phyloP scores from a whole-genome alignment of 192 early-diverging fungal species.

The Rhizophagus prolifer region DNA sequence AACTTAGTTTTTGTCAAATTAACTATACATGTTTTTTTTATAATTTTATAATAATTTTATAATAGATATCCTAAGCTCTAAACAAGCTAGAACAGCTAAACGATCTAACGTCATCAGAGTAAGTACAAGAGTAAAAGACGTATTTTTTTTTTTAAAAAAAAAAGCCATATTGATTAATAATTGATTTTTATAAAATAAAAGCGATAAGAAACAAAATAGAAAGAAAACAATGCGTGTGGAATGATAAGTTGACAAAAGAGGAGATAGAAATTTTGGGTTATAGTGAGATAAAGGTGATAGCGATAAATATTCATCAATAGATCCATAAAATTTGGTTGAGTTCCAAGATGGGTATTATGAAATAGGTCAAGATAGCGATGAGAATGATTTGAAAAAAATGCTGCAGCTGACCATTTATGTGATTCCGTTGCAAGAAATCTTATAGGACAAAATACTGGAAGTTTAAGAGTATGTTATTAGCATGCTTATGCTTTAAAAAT shows the following conservation, averaged over 20 bases:
- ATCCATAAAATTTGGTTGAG: constrained; percentile 39
- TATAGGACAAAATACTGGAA: no score
- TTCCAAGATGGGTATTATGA: constrained; percentile 73
- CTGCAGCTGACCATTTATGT: constrained; percentile 88
- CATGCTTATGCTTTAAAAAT: background rate
- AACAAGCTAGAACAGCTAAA: constrained; percentile 29
- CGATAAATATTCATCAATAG: constrained; percentile 13
- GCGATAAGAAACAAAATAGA: constrained; percentile 45
- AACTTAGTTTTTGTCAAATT: no score
- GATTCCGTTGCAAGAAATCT: no score
- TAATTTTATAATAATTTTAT: no score
- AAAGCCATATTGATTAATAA: background rate
- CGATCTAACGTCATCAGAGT: constrained; percentile 35
- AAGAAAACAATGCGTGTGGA: constrained; percentile 76
- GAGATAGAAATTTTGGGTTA: constrained; percentile 57
- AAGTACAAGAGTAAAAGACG: no score
- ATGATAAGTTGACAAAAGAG: constrained; percentile 60
- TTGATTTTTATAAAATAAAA: background rate
- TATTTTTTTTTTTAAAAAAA: background rate
- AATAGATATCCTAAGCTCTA: no score
- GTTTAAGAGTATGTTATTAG: no score
- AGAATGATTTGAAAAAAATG: constrained; percentile 84
- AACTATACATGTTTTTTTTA: no score
- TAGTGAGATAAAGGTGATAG: constrained; percentile 31
- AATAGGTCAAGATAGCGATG: constrained; percentile 60